These are phyloP conservation scores for Albatrellus ellisii DNA, from an alignment of 768 basidiomycete species.

Conservation along the genomic window DNA sequence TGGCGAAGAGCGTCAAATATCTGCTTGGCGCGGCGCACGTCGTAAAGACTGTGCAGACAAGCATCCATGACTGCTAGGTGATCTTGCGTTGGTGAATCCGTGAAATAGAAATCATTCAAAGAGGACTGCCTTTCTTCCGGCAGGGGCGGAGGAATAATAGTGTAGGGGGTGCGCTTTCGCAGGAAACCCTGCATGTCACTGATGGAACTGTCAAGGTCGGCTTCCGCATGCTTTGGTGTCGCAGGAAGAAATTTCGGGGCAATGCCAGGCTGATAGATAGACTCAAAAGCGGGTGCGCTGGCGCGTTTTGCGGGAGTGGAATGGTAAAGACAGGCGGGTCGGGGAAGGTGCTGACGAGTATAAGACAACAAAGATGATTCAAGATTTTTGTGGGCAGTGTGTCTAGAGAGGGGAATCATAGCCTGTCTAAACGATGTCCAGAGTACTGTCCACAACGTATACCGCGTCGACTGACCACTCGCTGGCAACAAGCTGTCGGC, in stretches of 20 bases:
- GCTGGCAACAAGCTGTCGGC: too few species aligned
- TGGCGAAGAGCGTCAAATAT: constrained; percentile 55
- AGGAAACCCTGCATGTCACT: constrained; percentile 40
- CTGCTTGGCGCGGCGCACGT: constrained; percentile 61
- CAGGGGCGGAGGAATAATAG: constrained; percentile 54
- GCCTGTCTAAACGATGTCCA: too few species aligned
- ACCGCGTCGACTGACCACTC: too few species aligned
- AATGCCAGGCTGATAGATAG: constrained; percentile 24
- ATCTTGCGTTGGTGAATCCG: constrained; percentile 55
- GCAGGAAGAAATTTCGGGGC: constrained; percentile 24
- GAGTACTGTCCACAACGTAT: too few species aligned
- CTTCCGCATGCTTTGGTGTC: constrained; percentile 14
- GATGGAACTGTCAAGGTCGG: constrained; percentile 7
- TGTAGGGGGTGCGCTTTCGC: constrained; percentile 31
- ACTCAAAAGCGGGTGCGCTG: constrained; percentile 37
- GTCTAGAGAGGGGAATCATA: constrained; percentile 22
- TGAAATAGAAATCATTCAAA: constrained; percentile 40
- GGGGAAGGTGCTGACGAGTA: constrained; percentile 51
- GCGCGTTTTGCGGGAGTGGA: constrained; percentile 47
- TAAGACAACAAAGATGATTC: constrained; percentile 39
- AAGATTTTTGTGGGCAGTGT: constrained; percentile 15
- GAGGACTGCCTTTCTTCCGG: constrained; percentile 32
- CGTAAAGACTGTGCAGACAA: constrained; percentile 63
- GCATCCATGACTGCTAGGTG: constrained; percentile 70
- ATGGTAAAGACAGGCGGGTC: constrained; percentile 51